Percentiles rank a stretch among this genome's conserved stretches.
These are phyloP conservation scores for Dimocarpus longan DNA, from an alignment of 345 rosid genomes.

Conservation along the genomic window DNA sequence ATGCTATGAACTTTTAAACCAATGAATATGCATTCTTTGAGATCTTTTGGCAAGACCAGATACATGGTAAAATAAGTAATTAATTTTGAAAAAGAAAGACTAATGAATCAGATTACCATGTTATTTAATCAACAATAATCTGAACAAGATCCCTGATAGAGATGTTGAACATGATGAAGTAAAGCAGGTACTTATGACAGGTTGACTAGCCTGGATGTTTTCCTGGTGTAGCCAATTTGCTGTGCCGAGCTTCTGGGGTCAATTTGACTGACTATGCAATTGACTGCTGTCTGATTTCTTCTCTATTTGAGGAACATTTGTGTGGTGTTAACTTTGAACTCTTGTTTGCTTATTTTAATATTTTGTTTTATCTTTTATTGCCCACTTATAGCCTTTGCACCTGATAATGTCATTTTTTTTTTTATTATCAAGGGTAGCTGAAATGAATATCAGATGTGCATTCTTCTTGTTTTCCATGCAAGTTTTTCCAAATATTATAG, in stretches of 20 bases:
- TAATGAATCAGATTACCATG: not conserved
- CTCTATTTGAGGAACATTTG: constrained; percentile 25
- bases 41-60: not conserved
- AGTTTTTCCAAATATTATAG: not conserved
- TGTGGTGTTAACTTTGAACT: not conserved
- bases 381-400: not conserved
- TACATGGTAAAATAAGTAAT: not conserved
- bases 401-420: not conserved
- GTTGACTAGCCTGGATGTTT: constrained; percentile 35
- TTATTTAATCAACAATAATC: not conserved
- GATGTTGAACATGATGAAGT: constrained; percentile 45
- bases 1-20: too few relatives aligned
- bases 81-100: not conserved
- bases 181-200: constrained; percentile 55
- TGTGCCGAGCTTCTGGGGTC: constrained; percentile 41
- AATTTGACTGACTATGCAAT: constrained; percentile 34
- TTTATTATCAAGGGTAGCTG: not conserved
- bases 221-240: constrained; percentile 43
- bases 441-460: not conserved
- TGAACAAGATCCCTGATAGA: constrained; percentile 22
- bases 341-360: not conserved
- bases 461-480: not conserved
- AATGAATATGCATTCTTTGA: not conserved
- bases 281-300: constrained; percentile 44
- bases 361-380: not conserved